Conservation (phyloP, 148 eudicot species). For the Rhododendron ferrugineum region DNA sequence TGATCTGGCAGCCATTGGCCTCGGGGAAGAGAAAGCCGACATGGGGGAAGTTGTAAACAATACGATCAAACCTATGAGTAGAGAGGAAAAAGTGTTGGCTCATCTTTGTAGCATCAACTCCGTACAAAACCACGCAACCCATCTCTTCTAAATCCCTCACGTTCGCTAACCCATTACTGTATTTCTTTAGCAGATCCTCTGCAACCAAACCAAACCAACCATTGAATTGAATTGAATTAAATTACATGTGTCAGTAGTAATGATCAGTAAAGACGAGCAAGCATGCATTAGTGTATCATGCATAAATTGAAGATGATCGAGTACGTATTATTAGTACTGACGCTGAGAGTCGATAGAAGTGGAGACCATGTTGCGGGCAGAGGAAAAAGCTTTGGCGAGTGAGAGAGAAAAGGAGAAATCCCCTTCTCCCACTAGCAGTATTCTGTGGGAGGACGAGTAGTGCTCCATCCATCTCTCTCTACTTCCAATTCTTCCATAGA, state of each 20-base stretch:
- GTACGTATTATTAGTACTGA: neutral
- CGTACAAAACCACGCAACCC: constrained; percentile 23
- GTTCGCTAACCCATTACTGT: constrained; percentile 21
- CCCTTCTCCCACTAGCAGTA: constrained; percentile 42
- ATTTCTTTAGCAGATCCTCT: constrained; percentile 21
- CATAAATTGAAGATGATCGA: neutral
- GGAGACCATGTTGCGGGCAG: constrained; percentile 35
- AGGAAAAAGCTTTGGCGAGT: constrained; percentile 31
- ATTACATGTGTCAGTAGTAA: neutral
- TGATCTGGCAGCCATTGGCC: constrained; percentile 31
- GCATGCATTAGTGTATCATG: too few species aligned
- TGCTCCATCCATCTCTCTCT: constrained; percentile 26
- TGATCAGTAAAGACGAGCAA: neutral
- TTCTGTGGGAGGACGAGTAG: constrained; percentile 22
- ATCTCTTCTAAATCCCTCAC: constrained; percentile 25
- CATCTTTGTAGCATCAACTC: constrained; percentile 29
- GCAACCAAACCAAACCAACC: neutral
- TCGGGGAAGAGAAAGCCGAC: constrained; percentile 30
- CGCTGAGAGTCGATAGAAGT: constrained; percentile 32
- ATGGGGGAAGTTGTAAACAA: constrained; percentile 36
- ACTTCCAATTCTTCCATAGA: neutral
- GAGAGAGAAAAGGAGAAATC: constrained; percentile 38
- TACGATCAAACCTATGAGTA: constrained; percentile 31
- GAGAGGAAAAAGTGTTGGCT: constrained; percentile 23
- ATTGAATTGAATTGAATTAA: neutral